Evolutionary conservation across 768 basidiomycete genomes (phyloP), one percentile per base, ranked within the genome.

Genomic region (Amanita muscaria): DNA sequence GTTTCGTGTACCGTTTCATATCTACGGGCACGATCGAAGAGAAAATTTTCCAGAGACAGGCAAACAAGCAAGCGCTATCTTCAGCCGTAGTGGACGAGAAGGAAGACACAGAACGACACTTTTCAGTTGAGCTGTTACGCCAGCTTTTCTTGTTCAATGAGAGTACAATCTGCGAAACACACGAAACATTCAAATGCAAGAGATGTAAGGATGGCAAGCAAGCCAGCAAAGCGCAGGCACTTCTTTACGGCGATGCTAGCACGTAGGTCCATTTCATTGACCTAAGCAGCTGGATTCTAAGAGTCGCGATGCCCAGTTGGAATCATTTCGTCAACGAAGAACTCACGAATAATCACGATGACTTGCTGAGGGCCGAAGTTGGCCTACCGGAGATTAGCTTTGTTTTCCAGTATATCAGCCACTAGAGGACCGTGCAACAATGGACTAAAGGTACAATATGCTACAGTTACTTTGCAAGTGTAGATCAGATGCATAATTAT

Each of bases 31-130:
- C 93, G 1, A 96, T 98, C 49, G 93, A 98, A 63, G 94, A 98
- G 66, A 98, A 97, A 70, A 96, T 98, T 51, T 98, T 97, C 63
- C 96, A 99, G 61, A 74, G 96, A 36, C 96, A 99, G 64, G 91
- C 87, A 11, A 86, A 82, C 52, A 99, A 99, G 62, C 91, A 94
- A 61, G 89, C 93, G 2, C 76, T 98, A 9, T 98, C 96, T 0
- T 92, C 92, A 1, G 91, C 91, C n/a, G 92, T 98, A 2, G 93
- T 99, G 15, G 94, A 99, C 56, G 91, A 94, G 62, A 92, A 91
- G 56, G 88, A 94, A 66, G 89, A 94, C 55, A 77, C 88, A 0
- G 93, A 94, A 54, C 82, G 94, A 6, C 94, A 98, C 63, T 99
- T 97, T 66, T 90, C 91, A 3, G 57, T 84, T 40, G 91, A 97